Base-by-base conservation (phyloP, 2,329 filamentous ascomycete species). In the Colletotrichum plurivorum region DNA sequence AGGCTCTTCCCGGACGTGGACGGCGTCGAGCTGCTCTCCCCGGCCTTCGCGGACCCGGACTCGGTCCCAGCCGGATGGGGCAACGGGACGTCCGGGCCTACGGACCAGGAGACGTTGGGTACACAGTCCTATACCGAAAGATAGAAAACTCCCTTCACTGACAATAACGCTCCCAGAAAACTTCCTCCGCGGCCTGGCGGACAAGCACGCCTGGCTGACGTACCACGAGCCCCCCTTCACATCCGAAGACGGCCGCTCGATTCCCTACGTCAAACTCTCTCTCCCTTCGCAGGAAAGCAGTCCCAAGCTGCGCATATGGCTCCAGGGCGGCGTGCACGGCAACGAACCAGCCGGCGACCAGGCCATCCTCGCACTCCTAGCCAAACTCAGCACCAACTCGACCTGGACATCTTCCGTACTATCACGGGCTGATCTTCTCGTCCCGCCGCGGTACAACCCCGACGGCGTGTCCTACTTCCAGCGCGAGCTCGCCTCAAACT, bases 401-500 rank as follows among this genome's bases (percentile, higher is more conserved):
- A 71, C 73, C 5, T 77, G 76, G 77, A 73, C 77, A 0, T 16
- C 67, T 0, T 73, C 70, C 5, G 51, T 79, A 0, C 73, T 79
- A 2, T 61, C 75, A 20, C 72, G 76, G 1, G 61, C 75, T 0
- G 76, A 79, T 9, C 63, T 79, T 0, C 51, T 78, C 5, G 46
- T 79, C 8, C 25, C 78, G 16, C 77, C 76, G 0, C 74, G 77
- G 1, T 79, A 79, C 27, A 79, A 79, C 39, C 75, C 76, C 0
- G 77, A 79, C 27, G 77, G 77, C 4, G 75, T 76, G 1, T 74
- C 70, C 31, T 79, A 79, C 60, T 79, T 78, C 68, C 77, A 78
- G 69, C 75, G 77, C 7, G 65, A 54, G 0, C 68, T 79, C 2
- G 73, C 76, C 0, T 73, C 75, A 0, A 76, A 75, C 57, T 76